These are phyloP conservation scores for Phytomonas francai DNA, from an alignment of 208 protist genomes.

Conservation along the genomic window DNA sequence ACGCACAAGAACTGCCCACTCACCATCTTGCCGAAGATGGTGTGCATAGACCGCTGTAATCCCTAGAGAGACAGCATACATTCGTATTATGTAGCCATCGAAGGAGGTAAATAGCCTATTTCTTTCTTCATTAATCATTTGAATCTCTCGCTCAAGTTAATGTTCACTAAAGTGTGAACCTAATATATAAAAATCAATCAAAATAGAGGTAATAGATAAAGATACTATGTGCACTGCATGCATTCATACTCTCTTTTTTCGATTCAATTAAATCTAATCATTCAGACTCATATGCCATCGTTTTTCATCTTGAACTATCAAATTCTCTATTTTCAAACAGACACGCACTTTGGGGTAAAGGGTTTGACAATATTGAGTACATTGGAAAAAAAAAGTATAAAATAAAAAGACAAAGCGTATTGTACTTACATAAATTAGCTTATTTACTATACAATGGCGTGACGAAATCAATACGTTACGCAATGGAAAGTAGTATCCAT, in stretches of 20 bases:
- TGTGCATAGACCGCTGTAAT: not conserved
- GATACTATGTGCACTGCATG: not conserved
- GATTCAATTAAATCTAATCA: not conserved
- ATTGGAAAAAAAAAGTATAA: conserved; percentile 4
- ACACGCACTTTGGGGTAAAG: not conserved
- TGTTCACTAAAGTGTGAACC: not conserved
- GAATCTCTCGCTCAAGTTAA: not conserved
- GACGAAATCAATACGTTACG: not conserved
- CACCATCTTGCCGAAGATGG: conserved; percentile 8
- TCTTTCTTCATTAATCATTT: not conserved
- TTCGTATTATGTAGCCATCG: conserved; percentile 3
- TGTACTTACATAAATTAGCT: not conserved
- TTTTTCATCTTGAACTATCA: not conserved
- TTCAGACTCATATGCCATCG: not conserved
- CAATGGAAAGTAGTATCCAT: not conserved
- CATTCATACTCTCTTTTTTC: not conserved
- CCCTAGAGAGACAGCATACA: not conserved
- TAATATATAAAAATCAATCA: not conserved
- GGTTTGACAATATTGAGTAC: not conserved
- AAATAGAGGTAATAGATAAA: not conserved
- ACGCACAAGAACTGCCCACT: conserved; percentile 19
- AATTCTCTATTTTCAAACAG: not conserved
- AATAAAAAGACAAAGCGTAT: not conserved
- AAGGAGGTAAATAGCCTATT: not conserved
- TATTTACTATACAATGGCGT: not conserved